These are phyloP conservation scores for Trichoderma semiorbis DNA, from an alignment of 2,329 filamentous ascomycete genomes.

Conservation along the genomic window DNA sequence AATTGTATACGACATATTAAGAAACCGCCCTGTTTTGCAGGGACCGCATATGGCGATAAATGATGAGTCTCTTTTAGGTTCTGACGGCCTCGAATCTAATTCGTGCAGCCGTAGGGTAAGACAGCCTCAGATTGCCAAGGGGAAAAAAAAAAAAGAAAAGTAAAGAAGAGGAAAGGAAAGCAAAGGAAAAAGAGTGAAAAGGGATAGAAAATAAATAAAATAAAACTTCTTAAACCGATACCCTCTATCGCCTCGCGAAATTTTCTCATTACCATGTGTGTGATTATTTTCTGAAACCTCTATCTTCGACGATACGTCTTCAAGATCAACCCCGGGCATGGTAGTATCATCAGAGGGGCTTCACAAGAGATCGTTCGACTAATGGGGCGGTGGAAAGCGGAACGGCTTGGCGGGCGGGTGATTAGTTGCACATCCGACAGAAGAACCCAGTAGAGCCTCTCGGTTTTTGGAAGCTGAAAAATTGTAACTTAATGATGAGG, in stretches of 20 bases:
- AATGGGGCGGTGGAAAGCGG: not conserved
- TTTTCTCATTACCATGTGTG: not conserved
- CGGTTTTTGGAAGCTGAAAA: not conserved
- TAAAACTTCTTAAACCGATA: not conserved
- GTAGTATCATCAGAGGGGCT: not conserved
- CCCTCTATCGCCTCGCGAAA: not conserved
- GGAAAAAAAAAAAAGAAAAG: too few relatives aligned
- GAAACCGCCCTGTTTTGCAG: too few relatives aligned
- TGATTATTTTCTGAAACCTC: not conserved
- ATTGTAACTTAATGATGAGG: not conserved
- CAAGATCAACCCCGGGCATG: not conserved
- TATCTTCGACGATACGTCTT: not conserved
- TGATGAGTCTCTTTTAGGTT: not conserved
- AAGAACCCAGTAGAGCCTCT: not conserved
- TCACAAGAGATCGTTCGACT: not conserved
- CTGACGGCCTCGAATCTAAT: not conserved
- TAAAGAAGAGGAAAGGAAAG: too few relatives aligned
- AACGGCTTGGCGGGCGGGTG: not conserved
- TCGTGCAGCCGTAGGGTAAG: not conserved
- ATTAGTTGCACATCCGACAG: not conserved
- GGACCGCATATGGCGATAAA: not conserved
- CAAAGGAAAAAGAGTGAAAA: too few relatives aligned
- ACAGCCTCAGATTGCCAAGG: not conserved
- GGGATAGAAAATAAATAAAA: too few relatives aligned
- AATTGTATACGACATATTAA: too few relatives aligned